A percentile compares a stretch with the other conserved stretches of the same genome.
These are phyloP conservation scores for Podospora comata DNA, from an alignment of 495 filamentous ascomycete genomes.

Conservation along the genomic window DNA sequence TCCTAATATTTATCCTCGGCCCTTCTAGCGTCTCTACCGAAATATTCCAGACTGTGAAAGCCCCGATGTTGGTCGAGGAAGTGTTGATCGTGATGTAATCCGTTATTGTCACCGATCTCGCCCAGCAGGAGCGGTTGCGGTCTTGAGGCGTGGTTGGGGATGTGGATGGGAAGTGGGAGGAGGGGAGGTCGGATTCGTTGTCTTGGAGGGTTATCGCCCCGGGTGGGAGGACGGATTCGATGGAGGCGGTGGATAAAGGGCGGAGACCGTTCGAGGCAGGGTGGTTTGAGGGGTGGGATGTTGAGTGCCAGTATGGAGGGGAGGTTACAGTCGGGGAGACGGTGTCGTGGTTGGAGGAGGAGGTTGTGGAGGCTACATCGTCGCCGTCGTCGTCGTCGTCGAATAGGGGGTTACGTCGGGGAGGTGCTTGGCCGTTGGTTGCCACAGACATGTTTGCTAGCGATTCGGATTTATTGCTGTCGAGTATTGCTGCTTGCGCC, in stretches of 20 bases:
- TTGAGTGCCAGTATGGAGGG: constrained; percentile 35
- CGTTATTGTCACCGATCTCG: constrained; percentile 51
- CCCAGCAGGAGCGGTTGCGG: constrained; percentile 54
- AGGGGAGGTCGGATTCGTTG: constrained; percentile 46
- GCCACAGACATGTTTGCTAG: background rate
- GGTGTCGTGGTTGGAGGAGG: constrained; percentile 12
- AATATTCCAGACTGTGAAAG: constrained; percentile 57
- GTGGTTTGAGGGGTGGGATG: constrained; percentile 6
- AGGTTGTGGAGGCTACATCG: constrained; percentile 11
- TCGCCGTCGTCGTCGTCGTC: constrained; percentile 20
- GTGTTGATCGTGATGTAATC: constrained; percentile 52
- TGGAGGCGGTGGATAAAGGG: constrained; percentile 41
- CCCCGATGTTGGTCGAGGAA: constrained; percentile 50
- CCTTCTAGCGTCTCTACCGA: constrained; percentile 53
- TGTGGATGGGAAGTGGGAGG: constrained; percentile 19
- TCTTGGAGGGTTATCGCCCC: constrained; percentile 53
- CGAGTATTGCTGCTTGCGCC: background rate
- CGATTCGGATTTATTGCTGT: background rate
- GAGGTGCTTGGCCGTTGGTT: background rate
- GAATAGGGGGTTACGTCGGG: constrained; percentile 14
- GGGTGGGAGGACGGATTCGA: constrained; percentile 41
- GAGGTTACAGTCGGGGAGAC: constrained; percentile 30
- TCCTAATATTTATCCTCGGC: constrained; percentile 52
- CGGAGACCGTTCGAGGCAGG: constrained; percentile 14
- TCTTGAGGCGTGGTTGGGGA: background rate